Evolutionary conservation across 306 rosid species (phyloP).

Genomic region (Quercus berberidifolia): DNA sequence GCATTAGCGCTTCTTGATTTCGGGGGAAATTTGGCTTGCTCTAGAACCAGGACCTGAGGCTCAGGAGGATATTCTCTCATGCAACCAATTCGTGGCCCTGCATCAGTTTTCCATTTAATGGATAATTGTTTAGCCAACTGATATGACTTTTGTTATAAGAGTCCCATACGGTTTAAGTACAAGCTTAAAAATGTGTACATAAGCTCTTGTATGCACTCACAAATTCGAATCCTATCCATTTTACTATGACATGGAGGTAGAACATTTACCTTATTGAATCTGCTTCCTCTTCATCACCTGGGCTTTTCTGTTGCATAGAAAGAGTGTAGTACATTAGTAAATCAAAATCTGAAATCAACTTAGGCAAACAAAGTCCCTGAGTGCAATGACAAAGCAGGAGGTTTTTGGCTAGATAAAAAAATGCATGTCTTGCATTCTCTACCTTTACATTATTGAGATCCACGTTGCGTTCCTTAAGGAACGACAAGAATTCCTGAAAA

Average conservation of each 20-base stretch:
- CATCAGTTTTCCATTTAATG: constrained; percentile 79
- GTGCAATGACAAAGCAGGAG: not conserved
- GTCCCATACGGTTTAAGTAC: no score
- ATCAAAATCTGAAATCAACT: not conserved
- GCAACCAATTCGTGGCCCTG: constrained; percentile 85
- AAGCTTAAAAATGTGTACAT: no score
- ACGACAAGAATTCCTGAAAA: constrained; percentile 60
- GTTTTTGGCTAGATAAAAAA: not conserved
- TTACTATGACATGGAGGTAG: no score
- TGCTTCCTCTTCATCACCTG: constrained; percentile 35
- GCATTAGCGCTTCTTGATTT: constrained; percentile 8
- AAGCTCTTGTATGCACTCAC: no score
- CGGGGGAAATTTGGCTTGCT: constrained; percentile 74
- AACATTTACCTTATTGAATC: no score
- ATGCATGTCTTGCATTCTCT: not conserved
- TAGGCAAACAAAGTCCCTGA: not conserved
- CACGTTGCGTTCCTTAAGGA: constrained; percentile 58
- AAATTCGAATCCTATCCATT: constrained; percentile 24
- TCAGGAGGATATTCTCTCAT: constrained; percentile 86
- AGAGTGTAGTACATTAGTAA: not conserved
- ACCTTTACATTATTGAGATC: constrained; percentile 77
- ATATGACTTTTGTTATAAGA: constrained; percentile 43
- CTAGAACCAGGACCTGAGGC: constrained; percentile 61
- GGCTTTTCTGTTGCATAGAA: constrained; percentile 49
- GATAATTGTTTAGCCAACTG: constrained; percentile 64